These are phyloP conservation scores for Emmonsia crescens DNA, from an alignment of 2,329 filamentous ascomycete species.

Conservation along the genomic window DNA sequence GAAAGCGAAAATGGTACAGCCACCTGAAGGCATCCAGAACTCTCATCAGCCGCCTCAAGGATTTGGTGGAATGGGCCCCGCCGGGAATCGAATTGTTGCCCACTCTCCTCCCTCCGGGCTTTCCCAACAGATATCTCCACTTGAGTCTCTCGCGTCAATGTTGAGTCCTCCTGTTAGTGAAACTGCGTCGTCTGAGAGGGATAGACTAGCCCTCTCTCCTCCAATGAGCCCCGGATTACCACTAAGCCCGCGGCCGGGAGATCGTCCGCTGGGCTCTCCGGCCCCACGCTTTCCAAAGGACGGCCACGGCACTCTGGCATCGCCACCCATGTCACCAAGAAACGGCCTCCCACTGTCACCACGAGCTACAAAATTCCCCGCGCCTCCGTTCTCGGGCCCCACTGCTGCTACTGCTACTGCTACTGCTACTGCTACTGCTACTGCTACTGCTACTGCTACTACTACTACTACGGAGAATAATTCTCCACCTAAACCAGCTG, in stretches of 20 bases:
- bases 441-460: no score
- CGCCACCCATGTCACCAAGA: conserved; percentile 60
- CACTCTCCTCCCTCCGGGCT: conserved; percentile 17
- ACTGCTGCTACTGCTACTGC: no score
- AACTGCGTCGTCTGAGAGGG: conserved; percentile 18
- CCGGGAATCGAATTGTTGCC: conserved; percentile 15
- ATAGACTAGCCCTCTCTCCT: conserved; percentile 35
- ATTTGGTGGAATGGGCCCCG: conserved; percentile 8
- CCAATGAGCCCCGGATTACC: conserved; percentile 54
- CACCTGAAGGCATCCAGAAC: conserved; percentile 23
- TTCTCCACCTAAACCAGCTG: conserved; percentile 27
- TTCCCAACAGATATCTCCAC: conserved; percentile 13
- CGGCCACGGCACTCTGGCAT: conserved; percentile 38
- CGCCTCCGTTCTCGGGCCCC: conserved; percentile 35
- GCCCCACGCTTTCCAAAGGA: conserved; percentile 47
- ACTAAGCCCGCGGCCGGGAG: conserved; percentile 49
- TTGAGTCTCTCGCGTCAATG: conserved; percentile 23
- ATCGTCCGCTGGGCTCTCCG: conserved; percentile 50
- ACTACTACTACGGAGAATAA: conserved; percentile 1
- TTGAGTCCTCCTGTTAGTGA: conserved; percentile 20
- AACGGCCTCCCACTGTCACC: conserved; percentile 54
- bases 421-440: no score
- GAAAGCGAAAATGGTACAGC: conserved; percentile 46
- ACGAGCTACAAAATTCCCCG: conserved; percentile 60
- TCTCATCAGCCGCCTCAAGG: conserved; percentile 27